Base-by-base conservation (phyloP, 768 basidiomycete species). In the Trametes villosa region DNA sequence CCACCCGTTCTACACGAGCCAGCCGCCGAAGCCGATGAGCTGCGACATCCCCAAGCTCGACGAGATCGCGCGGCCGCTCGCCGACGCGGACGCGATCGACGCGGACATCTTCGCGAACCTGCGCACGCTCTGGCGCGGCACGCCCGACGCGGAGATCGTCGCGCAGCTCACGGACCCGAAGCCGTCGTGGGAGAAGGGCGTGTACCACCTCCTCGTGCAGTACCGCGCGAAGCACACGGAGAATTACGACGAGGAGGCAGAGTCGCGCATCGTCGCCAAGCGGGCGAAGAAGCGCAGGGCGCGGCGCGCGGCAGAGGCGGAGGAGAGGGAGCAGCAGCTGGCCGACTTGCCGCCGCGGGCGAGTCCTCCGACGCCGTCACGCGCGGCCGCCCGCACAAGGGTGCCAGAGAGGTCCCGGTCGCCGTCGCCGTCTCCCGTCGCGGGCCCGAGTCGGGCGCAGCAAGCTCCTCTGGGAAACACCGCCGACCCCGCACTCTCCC, bases 101-200 rank as follows among this genome's bases (percentile, higher is more conserved):
- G 80, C 83, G 1, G 94, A 96, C 66, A 92, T 98, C 65, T 86
- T 98, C 68, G 85, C 85, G 26, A 98, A 98, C 74, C 75, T 99
- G 26, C 86, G 85, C 65, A 95, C 94, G 4, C 80, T 99, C n/a
- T 99, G 95, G 95, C 86, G 89, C 57, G 91, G 85, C 9, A 84
- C 86, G 1, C 76, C 86, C 2, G 92, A 96, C 54, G 81, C 83
- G 11, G 86, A 89, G 30, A 86, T 98, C 55, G 79, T 87, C 49
- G 79, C 83, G 49, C 86, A 83, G 53, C 77, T 99, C 67, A 80
- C 75, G 70, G 86, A 81, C 67, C 68, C 77, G 52, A 85, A 87
- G 56, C 86, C 86, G 51, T 96, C 90, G 29, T 96, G 94, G 91
- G 94, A 98, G 72, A 98, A 99, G 75, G 93, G 92, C 0, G 91